These are phyloP conservation scores for Aspergillus ochraceus DNA, from an alignment of 2,329 filamentous ascomycete genomes.

Conservation along the genomic window DNA sequence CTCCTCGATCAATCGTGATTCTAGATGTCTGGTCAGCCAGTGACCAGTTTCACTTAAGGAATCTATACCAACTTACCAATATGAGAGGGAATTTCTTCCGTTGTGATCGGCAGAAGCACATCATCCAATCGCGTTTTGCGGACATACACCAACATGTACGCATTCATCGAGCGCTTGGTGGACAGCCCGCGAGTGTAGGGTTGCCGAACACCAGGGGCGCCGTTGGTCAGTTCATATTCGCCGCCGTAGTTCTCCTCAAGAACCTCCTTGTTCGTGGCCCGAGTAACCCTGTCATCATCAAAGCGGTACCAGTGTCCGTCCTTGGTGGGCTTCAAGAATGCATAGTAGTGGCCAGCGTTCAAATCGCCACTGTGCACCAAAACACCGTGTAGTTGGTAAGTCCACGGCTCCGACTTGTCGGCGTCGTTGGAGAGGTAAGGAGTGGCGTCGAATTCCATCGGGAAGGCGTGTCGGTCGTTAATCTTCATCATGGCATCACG, in stretches of 20 bases:
- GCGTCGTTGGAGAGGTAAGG: conserved; percentile 85
- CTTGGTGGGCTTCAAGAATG: conserved; percentile 89
- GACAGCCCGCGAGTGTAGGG: conserved; percentile 65
- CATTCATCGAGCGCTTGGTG: conserved; percentile 73
- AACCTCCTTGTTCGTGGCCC: conserved; percentile 85
- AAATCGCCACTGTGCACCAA: conserved; percentile 95
- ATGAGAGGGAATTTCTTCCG: conserved; percentile 77
- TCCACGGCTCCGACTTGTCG: conserved; percentile 84
- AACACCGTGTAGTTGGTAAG: conserved; percentile 91
- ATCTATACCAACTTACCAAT: conserved; percentile 58
- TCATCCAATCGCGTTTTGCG: conserved; percentile 81
- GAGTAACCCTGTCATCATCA: conserved; percentile 96
- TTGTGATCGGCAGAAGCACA: conserved; percentile 73
- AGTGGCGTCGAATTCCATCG: conserved; percentile 60
- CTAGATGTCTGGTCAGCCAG: conserved; percentile 38
- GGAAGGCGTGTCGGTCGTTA: conserved; percentile 51
- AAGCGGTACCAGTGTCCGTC: conserved; percentile 96
- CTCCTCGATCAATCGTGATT: conserved; percentile 78
- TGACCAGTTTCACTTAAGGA: background rate
- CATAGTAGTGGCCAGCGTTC: conserved; percentile 97
- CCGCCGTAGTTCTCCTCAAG: conserved; percentile 97
- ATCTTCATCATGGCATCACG: conserved; percentile 99
- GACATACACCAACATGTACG: conserved; percentile 99
- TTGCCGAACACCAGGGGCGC: conserved; percentile 59
- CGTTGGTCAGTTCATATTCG: conserved; percentile 67